Percentiles rank a stretch among this genome's conserved stretches.
Conservation (phyloP, 2,329 filamentous ascomycete genomes). For the Rhynchosporium graminicola region DNA sequence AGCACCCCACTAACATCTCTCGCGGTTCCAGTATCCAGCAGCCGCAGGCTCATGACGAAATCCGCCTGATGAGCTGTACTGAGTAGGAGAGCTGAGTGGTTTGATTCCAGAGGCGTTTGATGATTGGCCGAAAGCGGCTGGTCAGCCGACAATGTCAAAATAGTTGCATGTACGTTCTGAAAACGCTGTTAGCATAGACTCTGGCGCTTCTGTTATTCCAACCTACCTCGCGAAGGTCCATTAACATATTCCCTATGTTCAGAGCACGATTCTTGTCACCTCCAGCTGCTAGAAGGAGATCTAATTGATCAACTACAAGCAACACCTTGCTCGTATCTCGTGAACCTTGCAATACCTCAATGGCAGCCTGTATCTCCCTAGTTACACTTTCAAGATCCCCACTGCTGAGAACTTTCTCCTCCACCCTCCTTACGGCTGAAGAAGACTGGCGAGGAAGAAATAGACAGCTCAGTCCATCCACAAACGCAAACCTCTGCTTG, state of each 20-base stretch:
- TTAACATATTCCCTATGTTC: constrained; percentile 56
- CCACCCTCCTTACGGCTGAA: constrained; percentile 6
- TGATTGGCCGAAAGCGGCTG: constrained; percentile 65
- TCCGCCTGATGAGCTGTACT: constrained; percentile 73
- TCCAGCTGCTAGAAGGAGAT: constrained; percentile 62
- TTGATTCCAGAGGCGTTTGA: constrained; percentile 65
- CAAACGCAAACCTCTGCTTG: constrained; percentile 65
- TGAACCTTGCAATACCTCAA: constrained; percentile 24
- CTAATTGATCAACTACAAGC: constrained; percentile 67
- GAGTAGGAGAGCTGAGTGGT: constrained; percentile 70
- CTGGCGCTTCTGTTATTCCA: neutral
- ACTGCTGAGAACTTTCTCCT: constrained; percentile 25
- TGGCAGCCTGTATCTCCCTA: constrained; percentile 27
- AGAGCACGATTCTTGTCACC: constrained; percentile 48
- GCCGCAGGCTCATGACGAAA: constrained; percentile 69
- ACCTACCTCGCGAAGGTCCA: constrained; percentile 63
- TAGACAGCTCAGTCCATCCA: constrained; percentile 60
- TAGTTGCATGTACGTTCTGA: constrained; percentile 62
- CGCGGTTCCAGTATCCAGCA: constrained; percentile 84
- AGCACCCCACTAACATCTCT: constrained; percentile 88
- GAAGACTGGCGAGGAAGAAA: constrained; percentile 28
- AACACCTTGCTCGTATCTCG: constrained; percentile 46
- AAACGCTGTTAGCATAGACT: constrained; percentile 15
- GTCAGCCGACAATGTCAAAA: constrained; percentile 73
- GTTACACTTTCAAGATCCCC: constrained; percentile 27